These are phyloP conservation scores for Dysphania ambrosioides DNA, from an alignment of 148 eudicot species.

Conservation along the genomic window DNA sequence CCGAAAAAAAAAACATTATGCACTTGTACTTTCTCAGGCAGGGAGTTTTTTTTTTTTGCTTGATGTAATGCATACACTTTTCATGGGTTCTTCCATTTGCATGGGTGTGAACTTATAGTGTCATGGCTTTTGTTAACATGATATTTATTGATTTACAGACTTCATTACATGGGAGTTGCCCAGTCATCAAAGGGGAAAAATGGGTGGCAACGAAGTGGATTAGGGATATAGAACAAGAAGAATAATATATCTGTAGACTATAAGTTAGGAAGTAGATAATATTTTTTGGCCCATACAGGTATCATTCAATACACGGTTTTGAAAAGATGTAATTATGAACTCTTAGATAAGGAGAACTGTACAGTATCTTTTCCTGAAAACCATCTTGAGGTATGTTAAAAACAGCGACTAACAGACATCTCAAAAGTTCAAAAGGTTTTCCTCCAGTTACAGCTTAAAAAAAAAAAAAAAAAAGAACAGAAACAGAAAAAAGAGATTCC, in stretches of 20 bases:
- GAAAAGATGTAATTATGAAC: constrained; percentile 2
- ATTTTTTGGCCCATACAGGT: constrained; percentile 8
- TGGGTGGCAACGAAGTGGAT: constrained; percentile 94
- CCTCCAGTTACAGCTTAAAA: not conserved
- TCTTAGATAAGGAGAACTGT: too few species aligned
- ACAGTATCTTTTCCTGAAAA: not conserved
- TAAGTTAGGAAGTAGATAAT: constrained; percentile 9
- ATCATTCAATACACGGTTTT: constrained; percentile 17
- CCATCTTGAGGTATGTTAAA: not conserved
- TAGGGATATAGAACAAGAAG: constrained; percentile 51
- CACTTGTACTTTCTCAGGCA: not conserved
- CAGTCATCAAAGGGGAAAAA: constrained; percentile 69
- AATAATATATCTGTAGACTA: constrained; percentile 18
- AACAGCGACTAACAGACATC: not conserved
- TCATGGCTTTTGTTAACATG: not conserved
- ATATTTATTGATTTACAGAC: constrained; percentile 35
- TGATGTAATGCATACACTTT: not conserved
- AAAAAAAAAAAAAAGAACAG: not conserved
- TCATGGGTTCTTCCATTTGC: not conserved
- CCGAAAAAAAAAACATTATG: too few species aligned
- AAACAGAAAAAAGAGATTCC: not conserved
- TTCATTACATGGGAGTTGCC: constrained; percentile 88
- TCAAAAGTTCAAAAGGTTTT: not conserved
- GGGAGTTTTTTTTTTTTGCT: too few species aligned
- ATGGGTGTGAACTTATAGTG: not conserved